Conservation (phyloP, 352 stramenopile species). For the Elongisporangium prolatum region DNA sequence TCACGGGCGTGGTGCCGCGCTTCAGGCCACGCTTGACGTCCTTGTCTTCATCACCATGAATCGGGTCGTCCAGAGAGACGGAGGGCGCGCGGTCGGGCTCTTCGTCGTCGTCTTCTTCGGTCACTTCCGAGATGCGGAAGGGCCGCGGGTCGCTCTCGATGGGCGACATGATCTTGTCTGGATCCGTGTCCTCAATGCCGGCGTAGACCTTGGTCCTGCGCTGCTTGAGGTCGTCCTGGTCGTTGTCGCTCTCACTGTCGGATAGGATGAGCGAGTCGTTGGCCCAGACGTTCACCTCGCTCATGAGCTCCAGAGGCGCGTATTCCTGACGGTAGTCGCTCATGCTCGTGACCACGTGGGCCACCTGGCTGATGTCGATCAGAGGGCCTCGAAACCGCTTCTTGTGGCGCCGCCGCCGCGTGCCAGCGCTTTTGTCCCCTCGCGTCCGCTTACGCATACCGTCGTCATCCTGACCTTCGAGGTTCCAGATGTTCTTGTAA, state of each 20-base stretch:
- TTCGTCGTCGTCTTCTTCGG: slow-evolving; percentile 38
- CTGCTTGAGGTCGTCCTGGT: slow-evolving; percentile 5
- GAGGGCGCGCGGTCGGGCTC: slow-evolving; percentile 9
- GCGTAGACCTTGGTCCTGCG: slow-evolving; percentile 3
- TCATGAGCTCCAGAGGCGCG: slow-evolving; percentile 17
- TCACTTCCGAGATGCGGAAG: slow-evolving; percentile 37
- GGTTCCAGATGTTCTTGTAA: slow-evolving; percentile 57
- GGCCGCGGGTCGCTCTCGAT: slow-evolving; percentile 23
- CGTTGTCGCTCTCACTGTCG: slow-evolving; percentile 12
- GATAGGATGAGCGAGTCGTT: slow-evolving; percentile 9
- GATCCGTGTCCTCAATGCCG: slow-evolving; percentile 25
- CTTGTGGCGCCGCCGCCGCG: slow-evolving; percentile 23
- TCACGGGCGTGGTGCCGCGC: slow-evolving; percentile 20
- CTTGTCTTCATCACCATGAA: background rate
- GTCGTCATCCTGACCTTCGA: slow-evolving; percentile 24
- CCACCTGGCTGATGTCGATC: slow-evolving; percentile 71
- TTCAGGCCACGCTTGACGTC: slow-evolving; percentile 8
- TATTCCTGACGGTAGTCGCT: slow-evolving; percentile 74
- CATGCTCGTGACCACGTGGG: slow-evolving; percentile 59
- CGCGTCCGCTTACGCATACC: slow-evolving; percentile 13
- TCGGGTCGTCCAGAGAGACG: background rate
- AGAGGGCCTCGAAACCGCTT: slow-evolving; percentile 32
- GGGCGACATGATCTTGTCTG: slow-evolving; percentile 38
- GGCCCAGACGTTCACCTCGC: slow-evolving; percentile 54
- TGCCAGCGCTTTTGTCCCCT: slow-evolving; percentile 12